phyloP scores from a whole-genome alignment of 2,329 filamentous ascomycete species.

The Pseudocercospora musae region DNA sequence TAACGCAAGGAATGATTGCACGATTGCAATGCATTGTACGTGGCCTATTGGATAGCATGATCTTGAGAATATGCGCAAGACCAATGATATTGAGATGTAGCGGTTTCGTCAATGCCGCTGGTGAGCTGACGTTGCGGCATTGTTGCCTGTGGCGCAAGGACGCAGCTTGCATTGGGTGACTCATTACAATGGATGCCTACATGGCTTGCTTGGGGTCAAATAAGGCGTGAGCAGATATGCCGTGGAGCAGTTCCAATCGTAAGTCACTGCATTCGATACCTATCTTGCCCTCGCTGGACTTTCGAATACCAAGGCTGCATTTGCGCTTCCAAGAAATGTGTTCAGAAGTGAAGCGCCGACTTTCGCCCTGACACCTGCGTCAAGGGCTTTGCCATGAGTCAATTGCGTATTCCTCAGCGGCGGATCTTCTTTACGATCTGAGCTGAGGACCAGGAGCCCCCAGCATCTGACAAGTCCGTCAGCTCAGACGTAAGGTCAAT shows the following conservation, averaged over 20 bases:
- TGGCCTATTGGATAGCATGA: too few relatives aligned
- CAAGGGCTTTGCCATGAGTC: not conserved
- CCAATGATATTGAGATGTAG: not conserved
- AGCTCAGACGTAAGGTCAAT: not conserved
- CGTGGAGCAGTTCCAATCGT: too few relatives aligned
- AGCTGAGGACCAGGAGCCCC: not conserved
- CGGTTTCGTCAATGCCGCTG: not conserved
- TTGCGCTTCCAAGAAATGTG: not conserved
- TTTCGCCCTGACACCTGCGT: not conserved
- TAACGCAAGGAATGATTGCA: not conserved
- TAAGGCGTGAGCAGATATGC: too few relatives aligned
- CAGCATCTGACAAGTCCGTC: not conserved
- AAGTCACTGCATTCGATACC: not conserved
- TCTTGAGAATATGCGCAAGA: not conserved
- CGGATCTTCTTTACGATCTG: not conserved
- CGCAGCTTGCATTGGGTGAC: not conserved
- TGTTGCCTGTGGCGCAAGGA: not conserved
- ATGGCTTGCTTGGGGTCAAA: not conserved
- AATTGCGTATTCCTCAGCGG: not conserved
- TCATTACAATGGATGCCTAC: not conserved
- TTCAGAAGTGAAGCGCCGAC: not conserved
- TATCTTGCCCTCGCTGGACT: not conserved
- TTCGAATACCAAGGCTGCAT: not conserved
- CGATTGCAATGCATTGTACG: not conserved
- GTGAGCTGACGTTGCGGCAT: not conserved